phyloP scores from a whole-genome alignment of 73 alveolate species.

The Tetrahymena borealis region DNA sequence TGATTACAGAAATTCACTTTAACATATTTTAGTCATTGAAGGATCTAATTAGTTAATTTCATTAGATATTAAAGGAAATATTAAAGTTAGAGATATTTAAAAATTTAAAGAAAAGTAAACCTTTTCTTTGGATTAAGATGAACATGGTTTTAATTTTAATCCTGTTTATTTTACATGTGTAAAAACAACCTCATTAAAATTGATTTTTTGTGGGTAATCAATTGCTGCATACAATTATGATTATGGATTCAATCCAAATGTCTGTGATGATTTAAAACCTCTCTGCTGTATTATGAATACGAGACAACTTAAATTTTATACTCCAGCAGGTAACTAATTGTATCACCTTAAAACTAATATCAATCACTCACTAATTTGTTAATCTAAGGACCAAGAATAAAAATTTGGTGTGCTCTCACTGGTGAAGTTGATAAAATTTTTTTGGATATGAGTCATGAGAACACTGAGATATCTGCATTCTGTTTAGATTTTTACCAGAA shows the following conservation, averaged over 20 bases:
- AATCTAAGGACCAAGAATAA: slow-evolving; percentile 31
- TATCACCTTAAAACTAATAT: too few species aligned
- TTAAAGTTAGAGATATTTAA: slow-evolving; percentile 73
- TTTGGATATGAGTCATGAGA: slow-evolving; percentile 30
- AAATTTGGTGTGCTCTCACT: slow-evolving; percentile 68
- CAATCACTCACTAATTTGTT: too few species aligned
- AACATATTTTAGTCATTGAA: slow-evolving; percentile 57
- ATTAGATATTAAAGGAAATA: slow-evolving; percentile 64
- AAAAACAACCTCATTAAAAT: slow-evolving; percentile 49
- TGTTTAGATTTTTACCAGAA: slow-evolving; percentile 58
- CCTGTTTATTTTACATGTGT: slow-evolving; percentile 38
- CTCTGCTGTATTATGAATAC: slow-evolving; percentile 52
- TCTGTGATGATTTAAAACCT: slow-evolving; percentile 67
- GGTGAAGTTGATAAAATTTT: slow-evolving; percentile 63
- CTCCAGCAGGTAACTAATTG: slow-evolving; percentile 71
- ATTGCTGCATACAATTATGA: slow-evolving; percentile 66
- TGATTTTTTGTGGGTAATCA: slow-evolving; percentile 62
- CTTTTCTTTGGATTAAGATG: slow-evolving; percentile 57
- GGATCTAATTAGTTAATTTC: slow-evolving; percentile 59
- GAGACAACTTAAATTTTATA: slow-evolving; percentile 47
- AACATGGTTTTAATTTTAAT: slow-evolving; percentile 56
- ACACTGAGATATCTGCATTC: slow-evolving; percentile 63
- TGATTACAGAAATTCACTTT: slow-evolving; percentile 64
- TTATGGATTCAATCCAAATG: slow-evolving; percentile 61
- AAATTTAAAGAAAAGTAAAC: slow-evolving; percentile 62